Evolutionary conservation across 805 yeast species (phyloP), one percentile per base, ranked within the genome.

Genomic region (Peterozyma toletana): DNA sequence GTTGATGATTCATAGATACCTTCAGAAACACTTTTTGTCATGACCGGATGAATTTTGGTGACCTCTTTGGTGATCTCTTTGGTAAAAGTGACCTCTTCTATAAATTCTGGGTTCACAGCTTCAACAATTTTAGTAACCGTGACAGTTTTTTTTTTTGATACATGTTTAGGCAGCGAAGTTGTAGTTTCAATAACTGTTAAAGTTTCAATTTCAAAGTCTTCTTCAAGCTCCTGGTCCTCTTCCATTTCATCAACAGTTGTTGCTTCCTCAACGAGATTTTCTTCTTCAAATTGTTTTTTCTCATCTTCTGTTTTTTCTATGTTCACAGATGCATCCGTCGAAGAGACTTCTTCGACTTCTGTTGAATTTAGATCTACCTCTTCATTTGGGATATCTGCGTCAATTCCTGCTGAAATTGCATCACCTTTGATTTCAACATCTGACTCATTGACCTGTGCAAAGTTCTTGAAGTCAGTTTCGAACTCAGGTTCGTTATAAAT

Each of bases 321-420:
- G 21, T 21, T 21, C 7, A 5, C 27, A 21, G 7, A 5, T 21
- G 7, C 27, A 21, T 21, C 27, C 27, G 7, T 21, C 7, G 27
- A 21, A 5, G 27, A 21, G 7, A 5, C 7, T 21, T 4, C 27
- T 21, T 21, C 17, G 6, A 10, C 30, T 16, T 27, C 44, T 2
- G 16, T 16, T 31, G 35, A 11, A 14, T 11, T 3, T 7, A 21
- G 27, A 11, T 11, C 37, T 31, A 6, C 31, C 3, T 35, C 37
- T 14, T 30, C 40, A 14, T 27, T 39, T 18, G 48, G 43, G 27
- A 45, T 38, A 34, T 11, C 39, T 17, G 41, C 39, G 11, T 34
- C 50, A 14, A 31, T 43, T n/a, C 35, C 38, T 11, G 31, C 40
- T n/a, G 18, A 29, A 11, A 11, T 30, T 11, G 29, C 44, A 11